phyloP scores from a whole-genome alignment of 2,329 filamentous ascomycete genomes.

The Penicillium rolfsii region DNA sequence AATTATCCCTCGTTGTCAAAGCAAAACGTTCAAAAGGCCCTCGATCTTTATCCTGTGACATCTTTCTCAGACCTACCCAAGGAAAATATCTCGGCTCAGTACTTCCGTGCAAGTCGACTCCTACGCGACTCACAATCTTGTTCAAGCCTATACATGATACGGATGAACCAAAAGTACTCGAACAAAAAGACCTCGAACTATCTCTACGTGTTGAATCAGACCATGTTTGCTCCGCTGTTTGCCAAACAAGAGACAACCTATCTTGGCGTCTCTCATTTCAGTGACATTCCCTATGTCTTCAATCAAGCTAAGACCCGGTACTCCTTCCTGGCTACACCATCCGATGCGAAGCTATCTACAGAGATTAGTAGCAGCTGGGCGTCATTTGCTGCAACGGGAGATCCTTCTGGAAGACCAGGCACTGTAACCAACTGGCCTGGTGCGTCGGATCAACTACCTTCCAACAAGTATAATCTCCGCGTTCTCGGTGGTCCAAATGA shows the following conservation, averaged over 20 bases:
- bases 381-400: constrained; percentile 14
- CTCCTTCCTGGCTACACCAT: constrained; percentile 5
- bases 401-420: constrained; percentile 9
- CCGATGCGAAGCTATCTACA: constrained; percentile 10
- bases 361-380: constrained; percentile 20
- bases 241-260: neutral
- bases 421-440: constrained; percentile 5
- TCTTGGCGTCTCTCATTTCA: constrained; percentile 15
- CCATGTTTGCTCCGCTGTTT: constrained; percentile 12
- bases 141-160: constrained; percentile 6
- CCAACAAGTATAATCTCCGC: constrained; percentile 1
- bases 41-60: constrained; percentile 14
- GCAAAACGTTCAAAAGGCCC: constrained; percentile 8
- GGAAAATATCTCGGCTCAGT: constrained; percentile 13
- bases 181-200: constrained; percentile 10
- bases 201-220: constrained; percentile 18
- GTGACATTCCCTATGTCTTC: constrained; percentile 20
- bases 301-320: constrained; percentile 15
- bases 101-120: constrained; percentile 16
- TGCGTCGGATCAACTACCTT: neutral
- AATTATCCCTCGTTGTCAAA: constrained; percentile 5
- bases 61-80: constrained; percentile 4
- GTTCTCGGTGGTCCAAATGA: constrained; percentile 12
- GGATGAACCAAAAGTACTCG: constrained; percentile 21
- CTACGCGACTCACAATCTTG: constrained; percentile 13